phyloP scores from a whole-genome alignment of 164 flowering plant species.

The Warburgia ugandensis region DNA sequence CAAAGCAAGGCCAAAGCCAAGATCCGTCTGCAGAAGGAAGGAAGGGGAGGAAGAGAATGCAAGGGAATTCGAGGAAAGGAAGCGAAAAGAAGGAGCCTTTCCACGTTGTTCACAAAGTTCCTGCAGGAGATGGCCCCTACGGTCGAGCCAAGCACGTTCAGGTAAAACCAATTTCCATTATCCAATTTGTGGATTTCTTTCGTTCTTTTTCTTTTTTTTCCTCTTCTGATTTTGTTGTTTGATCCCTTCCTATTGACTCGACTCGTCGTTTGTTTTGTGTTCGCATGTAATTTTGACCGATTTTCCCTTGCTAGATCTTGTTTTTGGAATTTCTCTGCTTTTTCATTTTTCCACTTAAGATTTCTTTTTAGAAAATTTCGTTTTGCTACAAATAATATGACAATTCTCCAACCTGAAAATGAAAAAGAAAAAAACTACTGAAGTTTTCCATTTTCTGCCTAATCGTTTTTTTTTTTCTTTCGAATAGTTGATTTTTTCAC shows the following conservation, averaged over 20 bases:
- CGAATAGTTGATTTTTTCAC: background rate
- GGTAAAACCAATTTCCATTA: slow-evolving; percentile 31
- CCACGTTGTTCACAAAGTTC: slow-evolving; percentile 75
- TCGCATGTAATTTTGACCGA: background rate
- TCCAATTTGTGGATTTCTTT: no score
- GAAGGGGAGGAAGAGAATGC: background rate
- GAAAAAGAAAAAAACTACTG: no score
- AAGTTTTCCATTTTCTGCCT: no score
- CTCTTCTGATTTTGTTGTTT: background rate
- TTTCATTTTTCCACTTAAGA: background rate
- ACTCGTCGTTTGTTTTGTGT: no score
- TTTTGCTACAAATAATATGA: no score
- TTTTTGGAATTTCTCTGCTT: background rate
- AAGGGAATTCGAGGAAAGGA: slow-evolving; percentile 7
- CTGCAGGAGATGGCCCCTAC: slow-evolving; percentile 76
- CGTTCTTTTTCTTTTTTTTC: background rate
- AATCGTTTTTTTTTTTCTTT: background rate
- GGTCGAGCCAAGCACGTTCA: slow-evolving; percentile 82
- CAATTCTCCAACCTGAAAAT: no score
- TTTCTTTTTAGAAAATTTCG: no score
- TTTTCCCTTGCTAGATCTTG: background rate
- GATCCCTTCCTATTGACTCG: no score
- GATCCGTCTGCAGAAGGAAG: no score
- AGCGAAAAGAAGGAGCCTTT: slow-evolving; percentile 28
- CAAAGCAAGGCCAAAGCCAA: background rate